These are phyloP conservation scores for Royoungia palumana DNA, from an alignment of 768 basidiomycete genomes.

Conservation along the genomic window DNA sequence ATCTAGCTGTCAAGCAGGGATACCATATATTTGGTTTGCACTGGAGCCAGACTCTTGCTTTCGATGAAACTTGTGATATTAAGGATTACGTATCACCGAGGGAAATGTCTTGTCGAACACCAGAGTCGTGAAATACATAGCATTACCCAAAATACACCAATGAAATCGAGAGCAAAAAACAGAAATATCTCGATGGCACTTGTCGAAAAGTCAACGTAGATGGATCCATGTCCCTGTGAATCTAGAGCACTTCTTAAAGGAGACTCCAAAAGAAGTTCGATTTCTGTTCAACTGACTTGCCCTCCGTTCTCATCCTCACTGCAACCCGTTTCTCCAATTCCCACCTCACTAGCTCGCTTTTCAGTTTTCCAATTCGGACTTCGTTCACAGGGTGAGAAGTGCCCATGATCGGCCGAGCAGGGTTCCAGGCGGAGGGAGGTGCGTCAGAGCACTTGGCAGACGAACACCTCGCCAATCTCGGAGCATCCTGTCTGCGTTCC, in stretches of 20 bases:
- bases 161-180: background rate
- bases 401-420: constrained; percentile 33
- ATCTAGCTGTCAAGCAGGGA: too few species aligned
- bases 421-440: constrained; percentile 11
- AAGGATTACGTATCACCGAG: too few species aligned
- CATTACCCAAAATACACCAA: constrained; percentile 3
- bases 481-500: constrained; percentile 50
- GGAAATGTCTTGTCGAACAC: too few species aligned
- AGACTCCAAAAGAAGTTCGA: constrained; percentile 9
- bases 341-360: constrained; percentile 47
- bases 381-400: constrained; percentile 45
- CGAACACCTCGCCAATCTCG: constrained; percentile 19
- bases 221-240: constrained; percentile 1
- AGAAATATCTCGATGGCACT: background rate
- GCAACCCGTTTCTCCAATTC: constrained; percentile 34
- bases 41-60: too few species aligned
- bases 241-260: constrained; percentile 6
- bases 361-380: constrained; percentile 39
- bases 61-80: too few species aligned
- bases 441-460: constrained; percentile 12
- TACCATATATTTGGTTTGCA: too few species aligned
- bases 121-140: background rate
- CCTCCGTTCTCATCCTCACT: constrained; percentile 18
- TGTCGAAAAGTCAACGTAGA: background rate
- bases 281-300: constrained; percentile 15